phyloP scores from a whole-genome alignment of 2,329 filamentous ascomycete genomes.

The Alternaria dauci region DNA sequence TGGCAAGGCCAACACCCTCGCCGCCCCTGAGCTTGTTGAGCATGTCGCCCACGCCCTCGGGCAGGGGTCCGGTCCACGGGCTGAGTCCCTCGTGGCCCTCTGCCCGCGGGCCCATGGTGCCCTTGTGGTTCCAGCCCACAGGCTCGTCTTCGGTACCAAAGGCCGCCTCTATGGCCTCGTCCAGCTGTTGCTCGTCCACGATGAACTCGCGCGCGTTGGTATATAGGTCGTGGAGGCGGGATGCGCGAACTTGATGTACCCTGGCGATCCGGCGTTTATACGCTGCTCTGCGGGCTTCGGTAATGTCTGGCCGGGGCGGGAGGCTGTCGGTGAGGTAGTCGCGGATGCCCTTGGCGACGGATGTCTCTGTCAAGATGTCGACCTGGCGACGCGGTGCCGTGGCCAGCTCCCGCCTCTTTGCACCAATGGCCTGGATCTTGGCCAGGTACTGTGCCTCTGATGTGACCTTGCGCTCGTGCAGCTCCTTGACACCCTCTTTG shows the following conservation, averaged over 20 bases:
- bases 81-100: conserved; percentile 39
- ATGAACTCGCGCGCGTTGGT: conserved; percentile 90
- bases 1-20: conserved; percentile 55
- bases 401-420: conserved; percentile 61
- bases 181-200: conserved; percentile 78
- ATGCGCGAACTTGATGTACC: conserved; percentile 68
- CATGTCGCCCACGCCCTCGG: conserved; percentile 45
- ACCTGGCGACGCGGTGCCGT: conserved; percentile 75
- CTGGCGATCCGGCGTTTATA: conserved; percentile 56
- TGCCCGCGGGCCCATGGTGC: conserved; percentile 26
- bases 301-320: conserved; percentile 36
- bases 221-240: conserved; percentile 86
- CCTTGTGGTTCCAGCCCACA: conserved; percentile 50
- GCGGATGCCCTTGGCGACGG: conserved; percentile 42
- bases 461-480: conserved; percentile 62
- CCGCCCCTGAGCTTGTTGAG: conserved; percentile 47
- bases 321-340: conserved; percentile 46
- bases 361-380: conserved; percentile 44
- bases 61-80: conserved; percentile 43
- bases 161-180: conserved; percentile 74
- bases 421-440: conserved; percentile 48
- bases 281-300: conserved; percentile 39
- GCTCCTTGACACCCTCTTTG: conserved; percentile 71
- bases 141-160: conserved; percentile 70
- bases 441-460: conserved; percentile 33